These are phyloP conservation scores for Prunus davidiana DNA, from an alignment of 306 rosid species.

Conservation along the genomic window DNA sequence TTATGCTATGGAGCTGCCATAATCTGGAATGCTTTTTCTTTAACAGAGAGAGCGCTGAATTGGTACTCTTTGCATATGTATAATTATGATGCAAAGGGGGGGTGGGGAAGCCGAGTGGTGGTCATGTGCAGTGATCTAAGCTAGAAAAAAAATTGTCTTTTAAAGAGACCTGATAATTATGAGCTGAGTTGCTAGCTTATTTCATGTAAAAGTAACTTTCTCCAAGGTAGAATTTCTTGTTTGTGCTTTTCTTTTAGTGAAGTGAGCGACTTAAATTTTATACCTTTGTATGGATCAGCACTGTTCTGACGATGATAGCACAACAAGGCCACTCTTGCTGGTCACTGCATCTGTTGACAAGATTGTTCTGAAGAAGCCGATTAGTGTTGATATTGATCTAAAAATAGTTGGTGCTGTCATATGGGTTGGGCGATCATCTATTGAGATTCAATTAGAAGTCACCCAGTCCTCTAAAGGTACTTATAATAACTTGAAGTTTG, in stretches of 20 bases:
- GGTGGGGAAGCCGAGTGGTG: neutral
- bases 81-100: neutral
- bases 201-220: neutral
- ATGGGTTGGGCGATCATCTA: conserved; percentile 95
- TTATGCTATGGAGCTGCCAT: neutral
- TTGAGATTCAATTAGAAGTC: conserved; percentile 84
- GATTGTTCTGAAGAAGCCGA: conserved; percentile 82
- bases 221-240: neutral
- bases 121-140: neutral
- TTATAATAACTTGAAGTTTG: conserved; percentile 4
- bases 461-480: conserved; percentile 62
- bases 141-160: neutral
- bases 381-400: conserved; percentile 77
- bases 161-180: neutral
- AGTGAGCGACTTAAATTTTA: neutral
- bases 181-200: conserved; percentile 5
- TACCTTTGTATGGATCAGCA: conserved; percentile 54
- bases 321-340: conserved; percentile 83
- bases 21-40: neutral
- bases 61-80: neutral
- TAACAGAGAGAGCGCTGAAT: neutral
- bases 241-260: neutral
- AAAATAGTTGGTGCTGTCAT: conserved; percentile 83
- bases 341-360: conserved; percentile 95
- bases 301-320: conserved; percentile 71